These are phyloP conservation scores for Phlebiopsis flavidoalba DNA, from an alignment of 768 basidiomycete genomes.

Conservation along the genomic window DNA sequence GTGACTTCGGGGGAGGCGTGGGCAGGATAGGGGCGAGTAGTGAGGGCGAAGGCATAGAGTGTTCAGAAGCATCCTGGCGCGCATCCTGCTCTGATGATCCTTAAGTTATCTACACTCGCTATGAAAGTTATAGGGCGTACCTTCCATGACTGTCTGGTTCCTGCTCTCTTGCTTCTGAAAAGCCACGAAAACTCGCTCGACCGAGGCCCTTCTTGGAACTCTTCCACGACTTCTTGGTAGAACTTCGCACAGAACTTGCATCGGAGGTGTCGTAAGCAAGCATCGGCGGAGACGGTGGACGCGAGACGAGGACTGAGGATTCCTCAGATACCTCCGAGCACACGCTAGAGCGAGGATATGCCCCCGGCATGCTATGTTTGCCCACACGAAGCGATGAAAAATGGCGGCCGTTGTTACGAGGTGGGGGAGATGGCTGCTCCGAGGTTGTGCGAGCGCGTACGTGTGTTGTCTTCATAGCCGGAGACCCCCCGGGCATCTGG, in stretches of 20 bases:
- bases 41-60: slow-evolving; percentile 3
- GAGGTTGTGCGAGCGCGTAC: not conserved
- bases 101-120: not conserved
- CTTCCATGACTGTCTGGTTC: slow-evolving; percentile 8
- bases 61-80: slow-evolving; percentile 9
- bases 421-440: not conserved
- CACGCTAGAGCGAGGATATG: slow-evolving; percentile 52
- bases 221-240: slow-evolving; percentile 21
- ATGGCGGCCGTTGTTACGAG: not conserved
- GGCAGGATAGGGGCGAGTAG: slow-evolving; percentile 4
- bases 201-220: slow-evolving; percentile 22
- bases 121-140: not conserved
- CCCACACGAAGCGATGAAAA: slow-evolving; percentile 35
- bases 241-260: slow-evolving; percentile 28
- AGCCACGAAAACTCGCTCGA: slow-evolving; percentile 22
- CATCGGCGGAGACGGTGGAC: slow-evolving; percentile 46
- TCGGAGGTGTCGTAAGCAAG: slow-evolving; percentile 18
- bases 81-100: slow-evolving; percentile 2
- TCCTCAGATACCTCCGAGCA: slow-evolving; percentile 64
- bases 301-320: slow-evolving; percentile 56
- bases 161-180: slow-evolving; percentile 20
- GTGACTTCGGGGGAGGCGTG: not conserved
- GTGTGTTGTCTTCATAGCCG: not conserved
- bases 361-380: slow-evolving; percentile 34
- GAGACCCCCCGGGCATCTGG: not conserved